Evolutionary conservation across 2,329 filamentous ascomycete species (phyloP), one percentile per base, ranked within the genome.

Genomic region (Ophiostoma pallidulum): DNA sequence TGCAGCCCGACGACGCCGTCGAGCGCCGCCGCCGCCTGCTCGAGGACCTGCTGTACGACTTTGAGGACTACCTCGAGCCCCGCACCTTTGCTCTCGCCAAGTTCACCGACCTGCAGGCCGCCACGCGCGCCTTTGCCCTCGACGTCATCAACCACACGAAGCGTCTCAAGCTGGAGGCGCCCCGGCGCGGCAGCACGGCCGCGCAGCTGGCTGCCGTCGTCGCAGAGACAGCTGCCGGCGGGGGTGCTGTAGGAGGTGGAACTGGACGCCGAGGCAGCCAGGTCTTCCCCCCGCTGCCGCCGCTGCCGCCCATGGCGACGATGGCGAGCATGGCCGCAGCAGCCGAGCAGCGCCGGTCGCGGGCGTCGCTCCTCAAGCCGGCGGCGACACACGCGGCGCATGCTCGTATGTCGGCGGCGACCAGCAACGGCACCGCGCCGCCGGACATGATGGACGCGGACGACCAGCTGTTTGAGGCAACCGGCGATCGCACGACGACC

Each of bases 31-130:
- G 62, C 14, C 54, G 64, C 10, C 48, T 53, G 14, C 54, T 70
- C 4, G 66, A 69, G 41, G 64, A 68, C 45, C 56, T 69, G 3
- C 59, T 70, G 7, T 70, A 69, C 53, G 67, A 70, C 49, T 63
- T 71, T 37, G 67, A 71, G 35, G 68, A 70, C 56, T 69, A 62
- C 47, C 62, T 63, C 24, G 61, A 67, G 22, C 52, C 59, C 6
- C 63, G 64, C 39, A 59, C 63, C 4, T 70, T 67, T 47, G 62
- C 66, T 9, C 52, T 56, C 18, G 54, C 56, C 22, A 64, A 59
- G 48, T 70, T 67, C 45, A 49, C 58, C 1, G 61, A 64, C 16
- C 53, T 70, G 5, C 66, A 69, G 45, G 56, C 64, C 0, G 64
- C 66, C 0, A 65, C 66, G 2, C 68, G 66, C 47, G 51, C 64